Percentiles rank a stretch among this genome's conserved stretches.
Conservation (phyloP, 768 basidiomycete species). For the Candolleomyces efflorescens region DNA sequence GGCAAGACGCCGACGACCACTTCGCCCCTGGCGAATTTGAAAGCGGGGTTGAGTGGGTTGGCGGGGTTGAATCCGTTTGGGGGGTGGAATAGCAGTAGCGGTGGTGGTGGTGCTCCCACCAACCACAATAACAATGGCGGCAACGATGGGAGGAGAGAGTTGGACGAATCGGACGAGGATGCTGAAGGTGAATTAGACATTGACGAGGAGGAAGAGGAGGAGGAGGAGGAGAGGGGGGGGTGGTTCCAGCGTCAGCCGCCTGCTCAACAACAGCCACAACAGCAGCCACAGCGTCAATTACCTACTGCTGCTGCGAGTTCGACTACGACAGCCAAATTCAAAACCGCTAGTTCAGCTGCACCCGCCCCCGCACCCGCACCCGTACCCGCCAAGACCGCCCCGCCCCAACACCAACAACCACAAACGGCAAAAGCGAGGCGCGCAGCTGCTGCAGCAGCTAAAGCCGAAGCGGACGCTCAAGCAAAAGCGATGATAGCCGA, state of each 20-base stretch:
- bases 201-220: slow-evolving; percentile 5
- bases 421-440: background rate
- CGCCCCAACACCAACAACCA: too few species aligned
- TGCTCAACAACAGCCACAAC: background rate
- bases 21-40: background rate
- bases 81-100: background rate
- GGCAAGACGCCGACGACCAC: slow-evolving; percentile 14
- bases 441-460: background rate
- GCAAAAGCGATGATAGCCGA: background rate
- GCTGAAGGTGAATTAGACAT: background rate
- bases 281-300: background rate
- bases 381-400: background rate
- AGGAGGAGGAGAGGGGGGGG: background rate
- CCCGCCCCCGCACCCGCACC: background rate
- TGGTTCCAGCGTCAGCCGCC: background rate
- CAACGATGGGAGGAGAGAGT: background rate
- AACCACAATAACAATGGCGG: too few species aligned
- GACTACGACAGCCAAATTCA: too few species aligned
- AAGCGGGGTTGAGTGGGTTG: background rate
- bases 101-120: too few species aligned
- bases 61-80: slow-evolving; percentile 6
- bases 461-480: background rate
- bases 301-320: too few species aligned
- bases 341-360: background rate
- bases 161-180: background rate